Evolutionary conservation across 2,329 filamentous ascomycete genomes (phyloP), one percentile per base, ranked within the genome.

Genomic region (Colletotrichum theobromicola): DNA sequence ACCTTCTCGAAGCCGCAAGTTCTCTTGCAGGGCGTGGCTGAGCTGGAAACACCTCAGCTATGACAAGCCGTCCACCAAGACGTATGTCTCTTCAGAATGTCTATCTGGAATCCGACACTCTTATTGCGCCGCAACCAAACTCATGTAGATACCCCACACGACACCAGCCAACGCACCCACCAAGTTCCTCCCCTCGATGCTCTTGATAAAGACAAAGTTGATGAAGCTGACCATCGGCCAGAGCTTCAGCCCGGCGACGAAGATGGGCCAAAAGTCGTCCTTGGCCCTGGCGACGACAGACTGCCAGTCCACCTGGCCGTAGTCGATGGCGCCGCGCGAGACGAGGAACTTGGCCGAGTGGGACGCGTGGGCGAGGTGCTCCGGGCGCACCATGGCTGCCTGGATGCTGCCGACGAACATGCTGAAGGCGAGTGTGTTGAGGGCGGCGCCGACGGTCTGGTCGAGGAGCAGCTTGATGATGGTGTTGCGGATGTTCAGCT

Each of bases 81-180:
- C 13, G 26, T 21, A 1, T 4, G 18, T 46, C 18, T 21, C n/a
- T n/a, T n/a, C n/a, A n/a, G n/a, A n/a, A n/a, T 28, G 21, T 55
- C 21, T 24, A 12, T 2, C 53, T 6, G 26, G 53, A 28, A 26
- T 57, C 4, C 53, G 16, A 57, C 24, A 12, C 50, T 13, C 24
- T 80, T 75, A 76, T 64, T 75, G 65, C 24, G 83, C 84, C 55
- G 88, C 88, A 76, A 91, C 83, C 79, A 95, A 84, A 80, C 93
- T 95, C 84, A 96, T 86, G 82, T 94, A 96, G 55, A 95, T 87
- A 0, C 93, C 92, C 94, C 94, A 96, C 16, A 87, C 88, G 28
- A 96, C 87, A 7, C 94, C 94, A 21, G 93, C 93, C 65, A 93
- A 82, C 77, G 92, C 91, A n/a, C 92, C 93, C 75, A 95, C 89